A percentile compares a stretch with the other conserved stretches of the same genome.
These are phyloP conservation scores for Nicotiana noctiflora DNA, from an alignment of 257 asterid genomes.

Conservation along the genomic window DNA sequence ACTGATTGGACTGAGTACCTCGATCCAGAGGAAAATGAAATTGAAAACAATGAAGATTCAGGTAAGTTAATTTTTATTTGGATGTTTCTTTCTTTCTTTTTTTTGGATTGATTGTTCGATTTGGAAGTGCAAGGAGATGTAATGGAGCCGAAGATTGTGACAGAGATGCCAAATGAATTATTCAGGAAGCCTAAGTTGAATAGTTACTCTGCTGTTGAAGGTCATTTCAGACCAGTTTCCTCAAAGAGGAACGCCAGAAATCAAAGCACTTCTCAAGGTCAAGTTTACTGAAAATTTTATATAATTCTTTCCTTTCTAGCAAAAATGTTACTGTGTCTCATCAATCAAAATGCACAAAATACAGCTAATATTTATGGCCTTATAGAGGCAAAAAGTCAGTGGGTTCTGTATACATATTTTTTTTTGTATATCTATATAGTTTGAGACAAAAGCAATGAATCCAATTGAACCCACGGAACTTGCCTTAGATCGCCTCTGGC, in stretches of 20 bases:
- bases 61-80: constrained; percentile 22
- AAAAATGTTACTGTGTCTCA: too few species aligned
- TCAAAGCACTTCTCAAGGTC: constrained; percentile 29
- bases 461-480: not conserved
- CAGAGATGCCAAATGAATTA: constrained; percentile 56
- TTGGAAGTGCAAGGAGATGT: constrained; percentile 39
- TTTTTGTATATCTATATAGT: not conserved
- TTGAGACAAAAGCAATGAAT: not conserved
- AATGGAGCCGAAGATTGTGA: constrained; percentile 42
- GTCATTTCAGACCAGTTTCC: constrained; percentile 26
- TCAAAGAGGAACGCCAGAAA: constrained; percentile 24
- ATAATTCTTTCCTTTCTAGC: too few species aligned
- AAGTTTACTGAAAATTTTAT: not conserved
- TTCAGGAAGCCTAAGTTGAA: constrained; percentile 50
- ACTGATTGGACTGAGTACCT: constrained; percentile 77
- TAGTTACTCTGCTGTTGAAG: constrained; percentile 18
- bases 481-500: too few species aligned
- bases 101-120: constrained; percentile 9
- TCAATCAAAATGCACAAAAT: not conserved
- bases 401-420: not conserved
- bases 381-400: not conserved
- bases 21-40: constrained; percentile 31
- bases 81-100: too few species aligned
- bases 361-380: not conserved
- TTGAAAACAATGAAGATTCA: constrained; percentile 14